Evolutionary conservation across 2,329 filamentous ascomycete species (phyloP).

Genomic region (Arthrobotrys pseudoclavata): DNA sequence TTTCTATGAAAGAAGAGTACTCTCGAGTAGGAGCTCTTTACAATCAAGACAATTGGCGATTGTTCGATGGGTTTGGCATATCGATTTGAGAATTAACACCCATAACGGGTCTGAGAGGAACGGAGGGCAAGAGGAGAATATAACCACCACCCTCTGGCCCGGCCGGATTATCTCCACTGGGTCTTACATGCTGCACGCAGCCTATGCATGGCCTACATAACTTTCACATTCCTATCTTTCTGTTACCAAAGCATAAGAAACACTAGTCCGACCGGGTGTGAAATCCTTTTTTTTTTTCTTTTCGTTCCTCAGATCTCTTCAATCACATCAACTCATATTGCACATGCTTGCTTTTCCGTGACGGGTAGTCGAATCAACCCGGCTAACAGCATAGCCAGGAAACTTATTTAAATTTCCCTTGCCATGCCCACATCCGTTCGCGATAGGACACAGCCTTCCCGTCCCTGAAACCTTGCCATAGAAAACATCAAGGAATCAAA

Average conservation of each 20-base stretch:
- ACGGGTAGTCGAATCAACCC: constrained; percentile 4
- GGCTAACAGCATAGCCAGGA: constrained; percentile 30
- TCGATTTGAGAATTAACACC: constrained; percentile 23
- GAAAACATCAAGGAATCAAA: constrained; percentile 17
- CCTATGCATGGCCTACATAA: constrained; percentile 15
- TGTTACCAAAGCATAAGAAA: constrained; percentile 16
- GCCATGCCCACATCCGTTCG: constrained; percentile 42
- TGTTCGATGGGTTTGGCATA: constrained; percentile 31
- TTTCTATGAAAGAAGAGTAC: constrained; percentile 10
- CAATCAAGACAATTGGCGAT: constrained; percentile 15
- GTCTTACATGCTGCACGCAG: constrained; percentile 3
- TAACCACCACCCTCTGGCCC: constrained; percentile 5
- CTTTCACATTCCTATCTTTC: constrained; percentile 23
- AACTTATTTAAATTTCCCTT: constrained; percentile 27
- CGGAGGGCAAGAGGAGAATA: constrained; percentile 20
- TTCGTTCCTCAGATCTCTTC: constrained; percentile 2
- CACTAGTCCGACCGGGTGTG: not conserved
- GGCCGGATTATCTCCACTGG: constrained; percentile 1
- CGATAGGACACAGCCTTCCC: constrained; percentile 48
- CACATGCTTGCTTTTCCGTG: constrained; percentile 49
- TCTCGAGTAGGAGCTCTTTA: not conserved
- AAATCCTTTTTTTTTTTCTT: constrained; percentile 24
- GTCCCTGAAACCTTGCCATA: constrained; percentile 27
- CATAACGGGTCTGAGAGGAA: constrained; percentile 12
- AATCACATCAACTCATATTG: constrained; percentile 16